A percentile compares a stretch with the other conserved stretches of the same genome.
Evolutionary conservation across 208 protist genomes (phyloP).

Genomic region (Baffinella frigidus): DNA sequence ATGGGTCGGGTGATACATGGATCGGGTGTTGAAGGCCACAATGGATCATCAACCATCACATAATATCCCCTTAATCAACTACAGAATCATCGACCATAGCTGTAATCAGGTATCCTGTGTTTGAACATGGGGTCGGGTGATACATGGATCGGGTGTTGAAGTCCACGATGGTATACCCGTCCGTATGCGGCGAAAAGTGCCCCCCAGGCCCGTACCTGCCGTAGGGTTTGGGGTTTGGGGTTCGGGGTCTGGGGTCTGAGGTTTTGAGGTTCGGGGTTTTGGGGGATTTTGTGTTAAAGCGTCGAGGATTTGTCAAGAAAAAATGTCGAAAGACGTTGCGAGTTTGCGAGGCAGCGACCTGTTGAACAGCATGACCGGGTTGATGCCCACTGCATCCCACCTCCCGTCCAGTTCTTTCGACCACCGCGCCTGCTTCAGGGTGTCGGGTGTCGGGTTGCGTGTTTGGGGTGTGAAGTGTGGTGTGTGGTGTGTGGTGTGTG

Average conservation of each 20-base stretch:
- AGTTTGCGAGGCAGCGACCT: too few relatives aligned
- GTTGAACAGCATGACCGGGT: slow-evolving; percentile 45
- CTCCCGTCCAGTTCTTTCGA: slow-evolving; percentile 30
- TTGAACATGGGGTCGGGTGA: neutral
- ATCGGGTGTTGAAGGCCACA: too few relatives aligned
- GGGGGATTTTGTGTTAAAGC: too few relatives aligned
- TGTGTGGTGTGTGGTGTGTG: too few relatives aligned
- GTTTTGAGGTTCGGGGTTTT: too few relatives aligned
- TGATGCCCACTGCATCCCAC: slow-evolving; percentile 11
- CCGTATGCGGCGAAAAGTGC: slow-evolving; percentile 58
- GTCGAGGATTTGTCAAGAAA: too few relatives aligned
- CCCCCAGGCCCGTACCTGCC: slow-evolving; percentile 5
- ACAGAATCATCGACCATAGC: neutral
- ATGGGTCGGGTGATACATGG: too few relatives aligned
- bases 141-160: slow-evolving; percentile 17
- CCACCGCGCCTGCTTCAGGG: neutral
- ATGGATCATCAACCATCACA: neutral
- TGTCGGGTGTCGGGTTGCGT: too few relatives aligned
- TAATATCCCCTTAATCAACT: neutral
- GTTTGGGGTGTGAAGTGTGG: too few relatives aligned
- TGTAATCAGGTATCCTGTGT: neutral
- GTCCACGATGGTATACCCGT: slow-evolving; percentile 55
- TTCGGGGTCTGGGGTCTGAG: too few relatives aligned
- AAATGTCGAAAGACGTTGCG: too few relatives aligned
- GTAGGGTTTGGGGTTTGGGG: too few relatives aligned